Percentiles rank a stretch among this genome's conserved stretches.
Conservation (phyloP, 139 green algal genomes). For the Tetraselmis striata region DNA sequence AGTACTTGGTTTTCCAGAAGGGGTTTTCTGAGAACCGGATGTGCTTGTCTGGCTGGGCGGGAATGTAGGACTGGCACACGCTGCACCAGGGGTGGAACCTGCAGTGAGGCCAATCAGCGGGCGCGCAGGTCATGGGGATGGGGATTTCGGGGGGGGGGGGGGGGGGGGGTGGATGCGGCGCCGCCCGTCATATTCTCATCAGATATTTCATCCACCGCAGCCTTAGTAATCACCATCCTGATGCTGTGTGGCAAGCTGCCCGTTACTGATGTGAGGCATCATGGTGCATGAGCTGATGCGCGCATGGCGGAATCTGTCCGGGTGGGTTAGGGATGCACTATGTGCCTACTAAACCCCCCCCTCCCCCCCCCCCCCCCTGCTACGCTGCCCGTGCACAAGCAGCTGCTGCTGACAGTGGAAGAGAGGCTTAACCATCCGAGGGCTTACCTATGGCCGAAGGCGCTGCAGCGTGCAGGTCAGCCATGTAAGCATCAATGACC, state of each 20-base stretch:
- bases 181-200: too few species aligned
- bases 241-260: slow-evolving; percentile 81
- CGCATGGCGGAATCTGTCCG: slow-evolving; percentile 68
- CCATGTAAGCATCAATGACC: too few species aligned
- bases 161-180: too few species aligned
- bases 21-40: slow-evolving; percentile 44
- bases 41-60: slow-evolving; percentile 20
- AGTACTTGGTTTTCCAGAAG: slow-evolving; percentile 59
- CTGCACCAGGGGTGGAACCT: slow-evolving; percentile 47
- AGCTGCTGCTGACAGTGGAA: slow-evolving; percentile 41
- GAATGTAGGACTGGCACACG: slow-evolving; percentile 53
- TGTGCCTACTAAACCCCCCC: too few species aligned
- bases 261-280: slow-evolving; percentile 72
- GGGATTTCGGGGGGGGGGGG: too few species aligned
- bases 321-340: neutral
- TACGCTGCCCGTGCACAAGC: neutral
- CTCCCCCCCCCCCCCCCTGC: too few species aligned
- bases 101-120: too few species aligned
- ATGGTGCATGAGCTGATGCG: slow-evolving; percentile 91
- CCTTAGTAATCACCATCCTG: slow-evolving; percentile 69
- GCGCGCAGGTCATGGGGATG: too few species aligned
- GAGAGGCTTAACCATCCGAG: slow-evolving; percentile 92
- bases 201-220: neutral
- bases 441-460: slow-evolving; percentile 83
- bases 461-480: too few species aligned